These are phyloP conservation scores for Letharia columbiana DNA, from an alignment of 495 filamentous ascomycete species.

Conservation along the genomic window DNA sequence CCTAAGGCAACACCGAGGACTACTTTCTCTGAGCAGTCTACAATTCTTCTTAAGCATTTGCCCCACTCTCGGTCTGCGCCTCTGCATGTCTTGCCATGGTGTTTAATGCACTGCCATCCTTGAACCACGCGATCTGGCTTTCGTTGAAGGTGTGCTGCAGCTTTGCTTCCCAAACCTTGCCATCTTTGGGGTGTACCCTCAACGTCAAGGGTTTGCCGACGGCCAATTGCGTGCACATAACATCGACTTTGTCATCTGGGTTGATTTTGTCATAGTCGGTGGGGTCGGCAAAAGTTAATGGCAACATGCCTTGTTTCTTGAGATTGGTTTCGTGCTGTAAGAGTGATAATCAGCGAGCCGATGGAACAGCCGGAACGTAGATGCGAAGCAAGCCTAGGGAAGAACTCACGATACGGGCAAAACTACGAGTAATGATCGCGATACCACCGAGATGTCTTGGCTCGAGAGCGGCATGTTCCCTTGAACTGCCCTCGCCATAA, in stretches of 20 bases:
- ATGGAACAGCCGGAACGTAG: background rate
- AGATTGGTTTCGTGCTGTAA: conserved; percentile 92
- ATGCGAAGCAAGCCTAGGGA: background rate
- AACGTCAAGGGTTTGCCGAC: conserved; percentile 94
- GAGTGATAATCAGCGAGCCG: conserved; percentile 5
- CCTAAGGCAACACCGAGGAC: background rate
- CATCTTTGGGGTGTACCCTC: conserved; percentile 76
- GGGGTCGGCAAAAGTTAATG: conserved; percentile 86
- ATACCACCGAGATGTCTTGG: conserved; percentile 94
- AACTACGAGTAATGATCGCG: conserved; percentile 91
- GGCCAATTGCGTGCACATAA: conserved; percentile 81
- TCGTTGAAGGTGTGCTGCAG: conserved; percentile 96
- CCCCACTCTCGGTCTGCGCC: conserved; percentile 19
- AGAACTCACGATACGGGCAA: conserved; percentile 76
- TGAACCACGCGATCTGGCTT: conserved; percentile 96
- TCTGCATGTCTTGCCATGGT: conserved; percentile 76
- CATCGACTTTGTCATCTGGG: conserved; percentile 83
- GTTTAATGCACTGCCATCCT: conserved; percentile 91
- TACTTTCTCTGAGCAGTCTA: background rate
- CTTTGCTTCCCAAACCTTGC: conserved; percentile 64
- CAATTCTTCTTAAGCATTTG: conserved; percentile 8
- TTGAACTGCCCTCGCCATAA: conserved; percentile 94
- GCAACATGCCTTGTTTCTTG: conserved; percentile 99
- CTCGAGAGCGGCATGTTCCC: conserved; percentile 97
- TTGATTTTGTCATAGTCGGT: conserved; percentile 97